Evolutionary conservation across 208 protist genomes (phyloP).

Genomic region (Acanthamoeba castellanii): DNA sequence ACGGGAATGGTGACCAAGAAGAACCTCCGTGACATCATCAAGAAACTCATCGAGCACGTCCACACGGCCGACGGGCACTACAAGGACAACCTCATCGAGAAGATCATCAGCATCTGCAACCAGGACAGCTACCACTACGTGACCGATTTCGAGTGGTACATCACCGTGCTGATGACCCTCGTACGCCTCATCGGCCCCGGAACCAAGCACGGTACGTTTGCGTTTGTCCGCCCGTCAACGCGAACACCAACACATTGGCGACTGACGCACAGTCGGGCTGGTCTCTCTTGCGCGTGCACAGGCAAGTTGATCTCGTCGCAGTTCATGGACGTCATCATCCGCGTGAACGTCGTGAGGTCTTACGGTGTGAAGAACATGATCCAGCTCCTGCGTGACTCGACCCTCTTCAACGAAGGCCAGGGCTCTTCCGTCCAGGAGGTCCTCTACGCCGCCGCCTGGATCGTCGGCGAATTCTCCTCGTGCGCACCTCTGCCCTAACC

Average conservation of each 20-base stretch:
- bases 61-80: constrained; percentile 84
- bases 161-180: constrained; percentile 94
- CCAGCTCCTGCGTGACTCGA: constrained; percentile 61
- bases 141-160: constrained; percentile 98
- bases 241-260: too few relatives aligned
- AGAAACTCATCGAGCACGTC: constrained; percentile 84
- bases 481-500: not conserved
- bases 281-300: constrained; percentile 79
- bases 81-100: constrained; percentile 94
- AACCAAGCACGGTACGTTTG: constrained; percentile 70
- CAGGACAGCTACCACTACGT: constrained; percentile 78
- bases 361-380: constrained; percentile 90
- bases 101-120: constrained; percentile 85
- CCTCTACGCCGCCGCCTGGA: constrained; percentile 94
- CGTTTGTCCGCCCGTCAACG: not conserved
- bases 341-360: constrained; percentile 94
- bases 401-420: constrained; percentile 73
- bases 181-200: constrained; percentile 82
- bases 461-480: constrained; percentile 94
- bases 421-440: constrained; percentile 83
- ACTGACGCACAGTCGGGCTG: too few relatives aligned
- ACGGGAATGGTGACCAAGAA: constrained; percentile 94
- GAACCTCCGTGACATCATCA: constrained; percentile 92
- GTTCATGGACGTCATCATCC: constrained; percentile 95
- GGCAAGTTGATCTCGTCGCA: constrained; percentile 93